Conservation (phyloP, 2,329 filamentous ascomycete species). For the Alternaria conjuncta region DNA sequence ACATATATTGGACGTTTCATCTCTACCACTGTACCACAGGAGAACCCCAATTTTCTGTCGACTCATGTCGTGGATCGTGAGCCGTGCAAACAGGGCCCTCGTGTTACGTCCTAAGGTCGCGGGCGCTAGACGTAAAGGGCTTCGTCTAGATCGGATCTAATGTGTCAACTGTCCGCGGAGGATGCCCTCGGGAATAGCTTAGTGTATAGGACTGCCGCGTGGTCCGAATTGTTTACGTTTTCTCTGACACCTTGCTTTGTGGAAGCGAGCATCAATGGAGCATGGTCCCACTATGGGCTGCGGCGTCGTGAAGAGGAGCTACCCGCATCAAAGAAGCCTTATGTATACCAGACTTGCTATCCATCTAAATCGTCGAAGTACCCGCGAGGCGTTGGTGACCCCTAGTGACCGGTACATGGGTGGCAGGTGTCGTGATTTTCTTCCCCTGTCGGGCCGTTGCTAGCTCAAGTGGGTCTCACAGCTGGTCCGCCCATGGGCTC, state of each 20-base stretch:
- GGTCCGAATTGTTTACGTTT: neutral
- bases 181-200: neutral
- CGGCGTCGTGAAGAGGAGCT: neutral
- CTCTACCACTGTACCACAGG: neutral
- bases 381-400: neutral
- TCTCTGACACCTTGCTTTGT: neutral
- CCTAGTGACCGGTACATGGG: neutral
- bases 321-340: neutral
- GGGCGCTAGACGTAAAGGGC: neutral
- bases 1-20: conserved; percentile 1
- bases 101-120: neutral
- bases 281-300: neutral
- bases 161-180: neutral
- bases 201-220: neutral
- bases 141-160: neutral
- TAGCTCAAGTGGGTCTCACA: neutral
- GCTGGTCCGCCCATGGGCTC: neutral
- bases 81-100: neutral
- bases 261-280: neutral
- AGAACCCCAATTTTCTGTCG: neutral
- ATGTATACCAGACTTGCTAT: neutral
- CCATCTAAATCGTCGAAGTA: neutral
- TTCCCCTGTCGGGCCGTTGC: conserved; percentile 4
- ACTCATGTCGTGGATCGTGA: neutral
- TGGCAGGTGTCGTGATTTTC: neutral